Evolutionary conservation across 2,329 filamentous ascomycete species (phyloP), one percentile per base, ranked within the genome.

Genomic region (Botryotinia globosa): DNA sequence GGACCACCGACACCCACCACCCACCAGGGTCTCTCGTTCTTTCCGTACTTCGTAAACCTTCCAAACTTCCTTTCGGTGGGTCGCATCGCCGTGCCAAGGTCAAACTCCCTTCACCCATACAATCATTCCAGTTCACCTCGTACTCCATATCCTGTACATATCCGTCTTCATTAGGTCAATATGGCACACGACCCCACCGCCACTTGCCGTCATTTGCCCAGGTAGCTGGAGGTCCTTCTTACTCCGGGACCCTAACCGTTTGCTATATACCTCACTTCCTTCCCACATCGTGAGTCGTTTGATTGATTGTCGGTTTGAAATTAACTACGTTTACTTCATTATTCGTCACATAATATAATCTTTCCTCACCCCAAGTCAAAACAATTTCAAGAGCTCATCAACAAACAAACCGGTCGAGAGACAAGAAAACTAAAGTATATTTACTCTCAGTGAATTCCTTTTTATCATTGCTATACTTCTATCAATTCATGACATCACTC

Each of bases 381-480:
- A 54, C 16, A 54, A 39, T 25, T 22, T 39, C 14, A 39, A 42
- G 51, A 54, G 22, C 64, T 54, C 45, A 20, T 29, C 32, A 54
- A 54, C 34, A 39, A 34, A 62, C 51, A 56, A 34, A 25, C 4
- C 61, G 14, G 45, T 39, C 61, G 22, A n/a, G 48, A 51, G 48
- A 51, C 4, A 12, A 29, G 32, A 64, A 34, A 44, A 44, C 32
- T 44, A 34, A 44, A 44, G 25, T 67, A 56, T 56, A 67, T 56
- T n/a, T 51, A 54, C 16, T n/a, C 45, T 66, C 32, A 14, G 45
- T 29, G 32, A 29, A 54, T 39, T 54, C 39, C 45, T 22, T 25
- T 54, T 54, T 66, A 9, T n/a, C n/a, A 25, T 67, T 67, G 48
- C 65, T 67, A 68, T 56, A 56, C 51, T 16, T 56, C n/a, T n/a